Evolutionary conservation across 768 basidiomycete genomes (phyloP), one percentile per base, ranked within the genome.

Genomic region (Trametes elegans): DNA sequence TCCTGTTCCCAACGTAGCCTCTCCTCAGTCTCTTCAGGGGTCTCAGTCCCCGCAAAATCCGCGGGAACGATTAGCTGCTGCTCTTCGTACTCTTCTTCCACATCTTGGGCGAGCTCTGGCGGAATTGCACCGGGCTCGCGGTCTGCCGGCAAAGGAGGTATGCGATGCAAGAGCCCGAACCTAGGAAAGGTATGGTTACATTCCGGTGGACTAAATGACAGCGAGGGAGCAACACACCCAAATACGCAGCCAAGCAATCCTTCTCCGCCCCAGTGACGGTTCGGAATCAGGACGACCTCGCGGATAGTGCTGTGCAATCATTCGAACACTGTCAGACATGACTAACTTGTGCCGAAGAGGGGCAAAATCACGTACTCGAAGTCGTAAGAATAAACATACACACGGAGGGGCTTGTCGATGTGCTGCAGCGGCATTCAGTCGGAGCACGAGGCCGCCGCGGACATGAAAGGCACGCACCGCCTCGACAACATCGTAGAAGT

Each of bases 221-320:
- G 42, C 42, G 42, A 18, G 16, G 40, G 27, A 38, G 23, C 23
- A 53, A 76, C 86, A 55, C 68, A 96, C 87, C 96, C 96, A 41
- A 98, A 97, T 26, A 98, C 88, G 64, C 95, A 98, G 36, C 96
- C 96, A 11, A 98, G 76, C 24, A 98, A 77, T 0, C 96, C 95
- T 68, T 95, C 95, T 6, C 96, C 96, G 40, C 96, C 96, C 95
- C 96, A 98, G 62, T 96, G 91, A 43, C 94, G 80, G 70, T 98
- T 98, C 9, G 97, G 96, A 46, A 98, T 92, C 19, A 98, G 72
- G 28, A 98, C 91, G 14, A 96, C 93, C 67, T 98, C 94, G 60
- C 94, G 79, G 42, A 96, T 79, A 36, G 93, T 90, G 69, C 94
- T 97, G 62, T 23, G 45, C 27, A 31, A 46, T 36, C 26, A n/a